Conservation (phyloP, 2,329 filamentous ascomycete genomes). For the Scedosporium dehoogii region DNA sequence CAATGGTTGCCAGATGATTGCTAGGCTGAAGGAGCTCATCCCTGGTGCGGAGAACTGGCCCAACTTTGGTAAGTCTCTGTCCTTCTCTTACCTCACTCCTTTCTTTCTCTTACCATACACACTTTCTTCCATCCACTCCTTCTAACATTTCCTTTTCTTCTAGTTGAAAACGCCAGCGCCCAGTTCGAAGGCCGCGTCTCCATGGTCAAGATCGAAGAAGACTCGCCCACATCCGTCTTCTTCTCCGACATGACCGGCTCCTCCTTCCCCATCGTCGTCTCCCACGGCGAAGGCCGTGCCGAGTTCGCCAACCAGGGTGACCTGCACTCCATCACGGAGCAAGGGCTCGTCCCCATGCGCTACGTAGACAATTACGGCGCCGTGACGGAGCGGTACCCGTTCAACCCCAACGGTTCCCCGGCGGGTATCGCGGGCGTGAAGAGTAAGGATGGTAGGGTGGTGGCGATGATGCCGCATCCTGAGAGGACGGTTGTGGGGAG, state of each 20-base stretch:
- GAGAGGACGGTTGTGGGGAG: conserved; percentile 80
- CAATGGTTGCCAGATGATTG: conserved; percentile 95
- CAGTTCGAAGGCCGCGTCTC: conserved; percentile 72
- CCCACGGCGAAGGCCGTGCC: conserved; percentile 85
- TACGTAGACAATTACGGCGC: conserved; percentile 71
- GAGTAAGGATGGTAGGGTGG: conserved; percentile 65
- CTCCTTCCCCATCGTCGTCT: conserved; percentile 73
- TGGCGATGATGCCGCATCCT: conserved; percentile 90
- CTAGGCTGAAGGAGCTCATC: conserved; percentile 63
- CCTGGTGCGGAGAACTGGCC: conserved; percentile 29
- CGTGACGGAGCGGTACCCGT: conserved; percentile 68
- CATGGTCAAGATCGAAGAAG: conserved; percentile 61
- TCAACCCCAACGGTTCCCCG: conserved; percentile 78
- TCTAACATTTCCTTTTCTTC: conserved; percentile 45
- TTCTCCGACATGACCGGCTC: conserved; percentile 79
- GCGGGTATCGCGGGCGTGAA: conserved; percentile 72
- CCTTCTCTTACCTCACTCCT: conserved; percentile 22
- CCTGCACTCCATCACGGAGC: conserved; percentile 44
- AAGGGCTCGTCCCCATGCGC: conserved; percentile 62
- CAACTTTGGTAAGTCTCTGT: conserved; percentile 73
- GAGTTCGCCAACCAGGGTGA: conserved; percentile 48
- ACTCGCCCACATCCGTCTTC: conserved; percentile 60
- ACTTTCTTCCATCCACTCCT: too few species aligned
- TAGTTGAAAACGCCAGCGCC: conserved; percentile 36
- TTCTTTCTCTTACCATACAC: conserved; percentile 42